phyloP scores from a whole-genome alignment of 345 rosid genomes.

The Bruguiera parviflora region DNA sequence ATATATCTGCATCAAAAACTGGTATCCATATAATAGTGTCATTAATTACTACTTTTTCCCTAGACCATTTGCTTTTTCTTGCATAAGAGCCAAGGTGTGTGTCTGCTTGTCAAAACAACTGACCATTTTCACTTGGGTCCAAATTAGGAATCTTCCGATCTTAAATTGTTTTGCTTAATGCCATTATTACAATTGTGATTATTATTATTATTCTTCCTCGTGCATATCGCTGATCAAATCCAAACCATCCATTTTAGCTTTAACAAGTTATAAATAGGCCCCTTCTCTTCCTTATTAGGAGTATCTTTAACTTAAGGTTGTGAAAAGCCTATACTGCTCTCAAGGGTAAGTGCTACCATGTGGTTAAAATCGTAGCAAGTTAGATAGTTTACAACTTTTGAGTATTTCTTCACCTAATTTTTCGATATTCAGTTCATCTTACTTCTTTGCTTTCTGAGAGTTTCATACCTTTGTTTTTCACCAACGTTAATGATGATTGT shows the following conservation, averaged over 20 bases:
- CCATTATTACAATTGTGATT: background rate
- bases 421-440: too few relatives aligned
- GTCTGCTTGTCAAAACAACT: too few relatives aligned
- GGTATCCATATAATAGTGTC: too few relatives aligned
- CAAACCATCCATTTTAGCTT: slow-evolving; percentile 1
- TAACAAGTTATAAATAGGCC: background rate
- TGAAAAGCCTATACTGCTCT: background rate
- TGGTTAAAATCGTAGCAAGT: background rate
- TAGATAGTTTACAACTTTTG: background rate
- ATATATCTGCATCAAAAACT: too few relatives aligned
- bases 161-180: background rate
- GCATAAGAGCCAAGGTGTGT: too few relatives aligned
- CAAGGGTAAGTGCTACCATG: background rate
- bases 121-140: too few relatives aligned
- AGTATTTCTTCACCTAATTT: background rate
- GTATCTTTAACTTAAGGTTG: background rate
- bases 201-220: background rate
- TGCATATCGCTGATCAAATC: background rate
- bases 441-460: too few relatives aligned
- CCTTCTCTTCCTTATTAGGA: background rate
- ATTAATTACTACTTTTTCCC: too few relatives aligned
- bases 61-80: too few relatives aligned
- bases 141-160: background rate
- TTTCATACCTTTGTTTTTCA: too few relatives aligned
- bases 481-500: too few relatives aligned